These are phyloP conservation scores for Daldinia sp. DNA, from an alignment of 2,329 filamentous ascomycete species.

Conservation along the genomic window DNA sequence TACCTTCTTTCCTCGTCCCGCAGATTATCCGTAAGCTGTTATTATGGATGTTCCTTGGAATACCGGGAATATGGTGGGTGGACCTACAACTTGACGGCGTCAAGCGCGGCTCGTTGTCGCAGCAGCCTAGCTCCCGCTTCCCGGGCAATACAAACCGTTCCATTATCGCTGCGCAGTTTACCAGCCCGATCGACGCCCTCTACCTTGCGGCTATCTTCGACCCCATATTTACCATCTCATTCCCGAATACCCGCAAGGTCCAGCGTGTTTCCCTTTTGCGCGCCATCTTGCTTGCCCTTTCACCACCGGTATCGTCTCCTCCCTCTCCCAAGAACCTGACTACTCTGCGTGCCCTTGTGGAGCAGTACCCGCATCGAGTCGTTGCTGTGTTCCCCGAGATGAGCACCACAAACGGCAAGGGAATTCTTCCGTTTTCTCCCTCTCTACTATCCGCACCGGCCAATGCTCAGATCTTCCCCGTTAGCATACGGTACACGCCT, in stretches of 20 bases:
- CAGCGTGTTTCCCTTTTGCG: slow-evolving; percentile 78
- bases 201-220: slow-evolving; percentile 97
- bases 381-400: slow-evolving; percentile 93
- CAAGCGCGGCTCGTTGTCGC: slow-evolving; percentile 84
- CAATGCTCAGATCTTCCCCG: slow-evolving; percentile 82
- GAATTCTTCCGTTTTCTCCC: slow-evolving; percentile 83
- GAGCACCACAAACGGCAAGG: slow-evolving; percentile 92
- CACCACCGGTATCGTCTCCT: slow-evolving; percentile 55
- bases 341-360: slow-evolving; percentile 69
- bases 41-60: slow-evolving; percentile 85
- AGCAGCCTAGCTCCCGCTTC: slow-evolving; percentile 75
- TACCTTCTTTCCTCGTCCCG: slow-evolving; percentile 64
- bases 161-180: slow-evolving; percentile 90
- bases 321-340: slow-evolving; percentile 62
- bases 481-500: slow-evolving; percentile 89
- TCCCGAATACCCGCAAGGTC: slow-evolving; percentile 76
- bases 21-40: slow-evolving; percentile 77
- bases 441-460: slow-evolving; percentile 73
- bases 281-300: slow-evolving; percentile 78
- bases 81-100: slow-evolving; percentile 98
- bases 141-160: slow-evolving; percentile 73
- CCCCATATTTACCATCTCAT: slow-evolving; percentile 89
- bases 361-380: slow-evolving; percentile 74
- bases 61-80: slow-evolving; percentile 97
- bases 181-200: slow-evolving; percentile 89